Conservation (phyloP, 495 filamentous ascomycete genomes). For the Tuber calosporum region DNA sequence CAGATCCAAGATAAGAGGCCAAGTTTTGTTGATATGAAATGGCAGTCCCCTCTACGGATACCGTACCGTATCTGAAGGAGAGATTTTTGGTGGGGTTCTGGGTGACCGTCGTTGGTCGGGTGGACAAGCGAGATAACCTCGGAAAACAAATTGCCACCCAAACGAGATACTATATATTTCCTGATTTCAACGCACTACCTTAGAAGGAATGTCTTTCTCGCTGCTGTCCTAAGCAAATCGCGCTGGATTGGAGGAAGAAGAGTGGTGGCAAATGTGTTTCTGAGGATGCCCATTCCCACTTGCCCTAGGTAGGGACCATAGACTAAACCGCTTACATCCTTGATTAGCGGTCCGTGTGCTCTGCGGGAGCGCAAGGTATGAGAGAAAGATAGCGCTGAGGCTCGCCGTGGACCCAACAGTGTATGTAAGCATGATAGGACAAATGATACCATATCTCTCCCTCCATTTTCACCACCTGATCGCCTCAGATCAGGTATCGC, state of each 20-base stretch:
- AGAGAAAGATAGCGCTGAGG: background rate
- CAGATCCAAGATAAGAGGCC: no score
- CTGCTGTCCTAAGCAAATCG: background rate
- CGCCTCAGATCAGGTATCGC: background rate
- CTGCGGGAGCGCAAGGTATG: background rate
- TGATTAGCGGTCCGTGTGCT: slow-evolving; percentile 3
- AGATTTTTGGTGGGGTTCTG: background rate
- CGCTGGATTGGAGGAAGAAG: background rate
- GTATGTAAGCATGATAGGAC: background rate
- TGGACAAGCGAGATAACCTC: background rate
- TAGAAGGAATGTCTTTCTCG: background rate
- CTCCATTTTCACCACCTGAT: background rate
- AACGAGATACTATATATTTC: background rate
- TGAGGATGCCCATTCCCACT: background rate
- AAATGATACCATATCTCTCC: background rate
- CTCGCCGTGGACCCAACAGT: background rate
- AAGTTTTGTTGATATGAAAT: no score
- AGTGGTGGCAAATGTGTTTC: background rate
- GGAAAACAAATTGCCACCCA: background rate
- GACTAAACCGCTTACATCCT: background rate
- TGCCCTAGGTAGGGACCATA: background rate
- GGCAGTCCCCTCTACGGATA: no score
- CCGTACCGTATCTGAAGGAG: background rate
- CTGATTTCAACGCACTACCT: background rate
- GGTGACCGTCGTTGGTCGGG: background rate